Base-by-base conservation (phyloP, 2,329 filamentous ascomycete species). In the Ophiostoma triangulosporum region DNA sequence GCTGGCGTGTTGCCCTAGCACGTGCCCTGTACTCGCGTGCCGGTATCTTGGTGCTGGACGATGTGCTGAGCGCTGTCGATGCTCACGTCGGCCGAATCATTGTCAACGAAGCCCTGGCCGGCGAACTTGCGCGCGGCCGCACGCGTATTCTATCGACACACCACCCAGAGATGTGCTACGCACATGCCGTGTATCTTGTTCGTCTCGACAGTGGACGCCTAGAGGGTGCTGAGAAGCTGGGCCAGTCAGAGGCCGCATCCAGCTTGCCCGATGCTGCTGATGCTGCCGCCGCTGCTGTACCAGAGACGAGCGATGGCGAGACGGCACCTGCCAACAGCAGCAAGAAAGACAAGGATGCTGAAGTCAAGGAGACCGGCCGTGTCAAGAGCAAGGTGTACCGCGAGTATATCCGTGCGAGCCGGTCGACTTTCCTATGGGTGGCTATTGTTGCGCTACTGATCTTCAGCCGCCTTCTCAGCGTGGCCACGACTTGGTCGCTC, bases 111-210 rank as follows among this genome's bases (percentile, higher is more conserved):
- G 77, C 76, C 0, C 67, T 80, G 46, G 70, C 73, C 29, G 70
- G 71, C 8, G 68, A 80, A 1, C 75, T 79, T 0, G 67, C 71
- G 40, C 48, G 52, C 9, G 73, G 74, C 20, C 70, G 80, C 31
- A 84, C 81, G 0, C 81, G 79, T 0, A 80, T 85, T 45, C 70
- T 82, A 4, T 81, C 83, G 48, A 81, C 81, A 0, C 78, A 81
- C 62, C 66, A 68, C 38, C 59, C 62, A 1, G 65, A 67, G 46
- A 59, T 66, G 54, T 65, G 65, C 33, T 51, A 63, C 20, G 61
- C 62, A 0, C 57, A 61, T 26, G 64, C 65, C 1, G 62, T 62
- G 20, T 65, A 63, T 20, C 53, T 65, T 12, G 62, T 68, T 11
- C 56, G 58, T 11, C 63, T 68, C 9, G 59, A 60, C 27, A 61